Base-by-base conservation (phyloP, 305 asterid genomes). In the Salvia sclarea region DNA sequence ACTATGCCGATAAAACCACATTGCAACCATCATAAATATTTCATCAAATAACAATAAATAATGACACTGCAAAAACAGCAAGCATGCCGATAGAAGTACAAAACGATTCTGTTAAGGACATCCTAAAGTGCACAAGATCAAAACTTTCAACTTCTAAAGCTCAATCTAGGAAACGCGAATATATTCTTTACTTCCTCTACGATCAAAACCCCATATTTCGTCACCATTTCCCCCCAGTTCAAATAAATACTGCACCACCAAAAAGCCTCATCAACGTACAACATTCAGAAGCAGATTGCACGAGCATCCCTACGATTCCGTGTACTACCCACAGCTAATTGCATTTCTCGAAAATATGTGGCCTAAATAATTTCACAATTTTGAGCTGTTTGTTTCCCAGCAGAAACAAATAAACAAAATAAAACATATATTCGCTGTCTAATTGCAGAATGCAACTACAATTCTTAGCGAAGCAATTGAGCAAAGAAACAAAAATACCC, bases 221-320 rank as follows among this genome's bases (percentile, higher is more conserved):
- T 24, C 75, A 59, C 16, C 28, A 63, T 30, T 30, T 22, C 28
- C 70, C 71, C 71, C 61, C 33, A 72, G 59, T 28, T 67, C 60
- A 49, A 54, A 47, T 28, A 21, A 64, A 62, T 38, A 41, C 64
- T 3, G 18, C 66, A 38, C 7, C 49, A 62, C 18, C 48, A 48
- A 71, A 43, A 73, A 38, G 47, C 64, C 21, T 60, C 71, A 60
- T 35, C 55, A 41, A 22, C 62, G 38, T 8, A 16, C 72, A 68
- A 61, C 78, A 61, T 20, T 25, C 52, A 55, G 53, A 74, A 55
- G 52, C 75, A 47, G 64, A 47, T 57, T 41, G 59, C 50, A 70
- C 78, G 52, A 61, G 37, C 60, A 74, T 21, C 71, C 59, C 13
- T 64, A 64, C 44, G 68, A 71, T 60, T 67, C 69, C 10, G 20